phyloP scores from a whole-genome alignment of 148 eudicot species.

The Chenopodium berlandieri region DNA sequence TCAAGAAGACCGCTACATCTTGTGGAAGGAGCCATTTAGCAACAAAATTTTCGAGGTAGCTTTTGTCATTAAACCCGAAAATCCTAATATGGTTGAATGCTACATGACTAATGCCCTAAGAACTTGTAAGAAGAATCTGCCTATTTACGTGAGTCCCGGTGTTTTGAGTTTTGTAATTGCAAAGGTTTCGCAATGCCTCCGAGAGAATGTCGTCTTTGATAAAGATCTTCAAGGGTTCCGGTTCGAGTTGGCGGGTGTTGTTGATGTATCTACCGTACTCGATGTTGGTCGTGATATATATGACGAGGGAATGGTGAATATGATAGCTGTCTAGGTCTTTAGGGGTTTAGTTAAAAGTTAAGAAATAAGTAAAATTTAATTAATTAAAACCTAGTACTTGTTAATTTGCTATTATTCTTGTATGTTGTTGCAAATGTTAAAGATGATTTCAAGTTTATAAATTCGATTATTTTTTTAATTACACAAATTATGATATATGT shows the following conservation, averaged over 20 bases:
- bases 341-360: too few relatives aligned
- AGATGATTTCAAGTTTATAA: too few relatives aligned
- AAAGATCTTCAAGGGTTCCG: background rate
- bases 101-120: background rate
- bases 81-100: background rate
- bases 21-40: background rate
- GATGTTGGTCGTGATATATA: background rate
- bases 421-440: too few relatives aligned
- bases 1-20: background rate
- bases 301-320: too few relatives aligned
- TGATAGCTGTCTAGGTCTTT: too few relatives aligned
- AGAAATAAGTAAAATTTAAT: too few relatives aligned
- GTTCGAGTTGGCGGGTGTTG: background rate
- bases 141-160: background rate
- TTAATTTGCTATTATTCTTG: too few relatives aligned
- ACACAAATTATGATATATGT: too few relatives aligned
- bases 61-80: background rate
- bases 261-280: background rate
- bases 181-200: background rate
- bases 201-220: too few relatives aligned
- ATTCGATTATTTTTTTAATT: too few relatives aligned
- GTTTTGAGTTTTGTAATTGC: background rate
- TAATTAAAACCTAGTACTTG: too few relatives aligned
- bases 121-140: background rate
- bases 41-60: background rate